Evolutionary conservation across 257 asterid species (phyloP).

Genomic region (Hygrophila difformis): DNA sequence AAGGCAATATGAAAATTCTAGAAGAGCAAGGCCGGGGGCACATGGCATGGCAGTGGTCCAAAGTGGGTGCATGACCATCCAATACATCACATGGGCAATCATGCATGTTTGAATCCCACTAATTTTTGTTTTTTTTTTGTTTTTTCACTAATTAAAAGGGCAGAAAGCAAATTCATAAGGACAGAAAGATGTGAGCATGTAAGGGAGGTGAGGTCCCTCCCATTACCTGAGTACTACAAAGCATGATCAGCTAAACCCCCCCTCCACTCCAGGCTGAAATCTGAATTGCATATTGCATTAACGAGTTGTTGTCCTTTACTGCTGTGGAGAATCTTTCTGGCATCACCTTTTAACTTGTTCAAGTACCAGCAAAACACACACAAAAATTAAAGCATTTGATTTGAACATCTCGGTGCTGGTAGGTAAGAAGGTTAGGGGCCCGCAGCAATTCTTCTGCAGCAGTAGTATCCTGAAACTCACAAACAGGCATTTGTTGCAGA

Average conservation of each 20-base stretch:
- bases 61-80: constrained; percentile 19
- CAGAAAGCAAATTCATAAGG: constrained; percentile 20
- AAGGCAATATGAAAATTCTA: too few species aligned
- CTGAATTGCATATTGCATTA: too few species aligned
- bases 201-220: constrained; percentile 31
- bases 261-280: constrained; percentile 11
- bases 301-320: constrained; percentile 12
- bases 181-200: constrained; percentile 13
- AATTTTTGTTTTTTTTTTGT: constrained; percentile 18
- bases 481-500: constrained; percentile 3
- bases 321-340: constrained; percentile 25
- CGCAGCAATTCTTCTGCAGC: too few species aligned
- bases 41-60: constrained; percentile 70
- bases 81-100: constrained; percentile 37
- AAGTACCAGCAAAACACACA: constrained; percentile 1
- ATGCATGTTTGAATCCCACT: constrained; percentile 30
- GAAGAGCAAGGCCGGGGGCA: too few species aligned
- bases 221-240: constrained; percentile 20
- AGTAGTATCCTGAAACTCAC: constrained; percentile 9
- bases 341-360: constrained; percentile 14
- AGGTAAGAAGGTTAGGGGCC: too few species aligned
- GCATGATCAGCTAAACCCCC: not conserved
- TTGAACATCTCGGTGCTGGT: too few species aligned
- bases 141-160: too few species aligned
- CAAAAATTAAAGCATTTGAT: constrained; percentile 8